Conservation (phyloP, 2,329 filamentous ascomycete genomes). For the Lachnellula hyalina region DNA sequence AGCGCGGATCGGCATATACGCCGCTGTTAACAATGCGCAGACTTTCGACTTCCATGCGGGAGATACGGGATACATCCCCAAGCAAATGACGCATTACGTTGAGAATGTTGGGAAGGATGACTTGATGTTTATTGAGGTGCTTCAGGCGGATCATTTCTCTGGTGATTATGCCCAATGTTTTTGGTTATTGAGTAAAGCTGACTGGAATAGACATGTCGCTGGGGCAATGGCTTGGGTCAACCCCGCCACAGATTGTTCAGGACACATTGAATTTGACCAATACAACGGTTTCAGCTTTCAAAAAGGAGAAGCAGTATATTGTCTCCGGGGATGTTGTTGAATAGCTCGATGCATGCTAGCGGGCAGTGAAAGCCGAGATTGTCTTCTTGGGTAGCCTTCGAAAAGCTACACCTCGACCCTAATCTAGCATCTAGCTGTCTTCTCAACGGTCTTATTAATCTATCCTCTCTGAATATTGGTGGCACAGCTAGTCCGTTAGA, state of each 20-base stretch:
- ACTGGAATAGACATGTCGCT: slow-evolving; percentile 34
- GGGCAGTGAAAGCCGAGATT: slow-evolving; percentile 33
- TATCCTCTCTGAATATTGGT: no score
- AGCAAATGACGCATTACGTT: slow-evolving; percentile 75
- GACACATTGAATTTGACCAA: slow-evolving; percentile 47
- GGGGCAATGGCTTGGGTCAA: slow-evolving; percentile 44
- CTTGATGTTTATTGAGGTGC: slow-evolving; percentile 70
- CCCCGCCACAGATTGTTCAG: slow-evolving; percentile 51
- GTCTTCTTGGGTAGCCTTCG: background rate
- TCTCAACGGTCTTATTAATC: no score
- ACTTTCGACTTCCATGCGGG: slow-evolving; percentile 74
- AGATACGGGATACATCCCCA: slow-evolving; percentile 72
- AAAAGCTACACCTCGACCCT: no score
- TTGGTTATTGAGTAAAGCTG: slow-evolving; percentile 10
- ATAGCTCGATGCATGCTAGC: no score
- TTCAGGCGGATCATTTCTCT: slow-evolving; percentile 62
- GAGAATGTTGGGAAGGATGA: slow-evolving; percentile 76
- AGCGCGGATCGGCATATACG: slow-evolving; percentile 70
- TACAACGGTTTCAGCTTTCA: slow-evolving; percentile 35
- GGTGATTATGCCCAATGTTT: slow-evolving; percentile 9
- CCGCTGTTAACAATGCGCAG: slow-evolving; percentile 59
- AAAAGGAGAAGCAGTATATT: slow-evolving; percentile 42
- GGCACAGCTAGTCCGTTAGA: no score
- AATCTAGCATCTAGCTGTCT: no score
- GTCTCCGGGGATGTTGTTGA: slow-evolving; percentile 43